phyloP scores from a whole-genome alignment of 1,139 yeast genomes.

The Lipomyces yarrowii region DNA sequence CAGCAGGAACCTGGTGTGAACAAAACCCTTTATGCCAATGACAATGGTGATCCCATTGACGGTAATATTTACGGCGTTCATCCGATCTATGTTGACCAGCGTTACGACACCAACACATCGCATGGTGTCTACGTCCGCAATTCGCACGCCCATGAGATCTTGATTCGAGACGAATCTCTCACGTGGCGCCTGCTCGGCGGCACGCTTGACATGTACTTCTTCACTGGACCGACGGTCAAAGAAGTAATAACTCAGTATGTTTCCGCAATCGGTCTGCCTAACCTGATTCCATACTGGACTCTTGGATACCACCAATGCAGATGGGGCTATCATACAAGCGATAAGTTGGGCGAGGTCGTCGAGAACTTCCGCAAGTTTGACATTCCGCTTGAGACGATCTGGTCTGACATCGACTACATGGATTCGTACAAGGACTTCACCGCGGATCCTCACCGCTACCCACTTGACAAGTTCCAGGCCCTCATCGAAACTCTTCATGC shows the following conservation, averaged over 20 bases:
- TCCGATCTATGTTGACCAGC: constrained; percentile 41
- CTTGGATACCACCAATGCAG: constrained; percentile 93
- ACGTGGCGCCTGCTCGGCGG: constrained; percentile 39
- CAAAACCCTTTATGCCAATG: constrained; percentile 35
- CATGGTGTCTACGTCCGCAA: constrained; percentile 37
- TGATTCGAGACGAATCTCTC: constrained; percentile 20
- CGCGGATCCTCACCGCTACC: constrained; percentile 77
- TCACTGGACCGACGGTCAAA: constrained; percentile 43
- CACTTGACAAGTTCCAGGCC: constrained; percentile 43
- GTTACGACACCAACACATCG: constrained; percentile 9
- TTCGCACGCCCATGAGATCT: constrained; percentile 37
- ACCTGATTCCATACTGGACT: constrained; percentile 47
- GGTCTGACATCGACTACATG: constrained; percentile 94
- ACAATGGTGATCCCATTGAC: constrained; percentile 16
- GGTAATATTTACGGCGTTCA: constrained; percentile 37
- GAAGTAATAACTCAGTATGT: constrained; percentile 42
- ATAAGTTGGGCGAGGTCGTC: constrained; percentile 72
- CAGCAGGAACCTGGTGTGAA: constrained; percentile 40
- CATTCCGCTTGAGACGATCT: constrained; percentile 86
- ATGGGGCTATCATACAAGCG: constrained; percentile 91
- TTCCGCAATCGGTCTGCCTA: constrained; percentile 40
- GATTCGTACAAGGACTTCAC: constrained; percentile 84
- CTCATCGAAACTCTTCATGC: constrained; percentile 40
- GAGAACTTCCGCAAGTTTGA: constrained; percentile 65
- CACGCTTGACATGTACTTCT: constrained; percentile 43